Percentiles rank a stretch among this genome's conserved stretches.
Conservation (phyloP, 1,139 yeast genomes). For the Candida sp. region DNA sequence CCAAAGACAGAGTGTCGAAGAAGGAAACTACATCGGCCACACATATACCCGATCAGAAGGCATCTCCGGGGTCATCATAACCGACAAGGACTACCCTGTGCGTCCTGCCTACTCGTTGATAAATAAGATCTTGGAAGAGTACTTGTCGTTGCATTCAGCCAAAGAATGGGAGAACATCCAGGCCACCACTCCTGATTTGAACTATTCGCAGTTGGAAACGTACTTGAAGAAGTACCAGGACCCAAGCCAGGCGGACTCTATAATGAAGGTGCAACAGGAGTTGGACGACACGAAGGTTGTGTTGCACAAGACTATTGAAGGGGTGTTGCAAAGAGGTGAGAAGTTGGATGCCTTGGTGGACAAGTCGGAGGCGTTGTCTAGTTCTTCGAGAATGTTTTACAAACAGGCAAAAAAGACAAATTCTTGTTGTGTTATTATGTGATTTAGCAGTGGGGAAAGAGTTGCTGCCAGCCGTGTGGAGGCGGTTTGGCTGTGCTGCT, state of each 20-base stretch:
- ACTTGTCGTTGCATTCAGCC: conserved; percentile 81
- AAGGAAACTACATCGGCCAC: conserved; percentile 91
- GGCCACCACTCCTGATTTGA: conserved; percentile 51
- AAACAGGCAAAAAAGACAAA: conserved; percentile 98
- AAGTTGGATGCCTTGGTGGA: conserved; percentile 93
- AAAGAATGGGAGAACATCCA: conserved; percentile 65
- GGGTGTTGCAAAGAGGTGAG: conserved; percentile 95
- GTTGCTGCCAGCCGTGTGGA: neutral
- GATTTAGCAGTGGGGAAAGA: too few species aligned
- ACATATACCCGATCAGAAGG: conserved; percentile 93
- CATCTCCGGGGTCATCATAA: conserved; percentile 88
- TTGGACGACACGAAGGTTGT: conserved; percentile 98
- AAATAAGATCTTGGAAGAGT: conserved; percentile 92
- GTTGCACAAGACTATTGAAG: conserved; percentile 93
- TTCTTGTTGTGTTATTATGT: conserved; percentile 90
- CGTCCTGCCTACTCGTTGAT: conserved; percentile 96
- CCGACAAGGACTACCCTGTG: conserved; percentile 96
- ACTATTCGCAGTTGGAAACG: conserved; percentile 64
- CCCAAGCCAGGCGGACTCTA: conserved; percentile 96
- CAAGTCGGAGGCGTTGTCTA: conserved; percentile 90
- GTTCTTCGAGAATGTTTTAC: conserved; percentile 92
- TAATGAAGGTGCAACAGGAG: conserved; percentile 97
- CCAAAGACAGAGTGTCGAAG: conserved; percentile 94
- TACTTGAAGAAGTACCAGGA: conserved; percentile 91
- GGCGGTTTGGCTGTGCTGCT: neutral